These are phyloP conservation scores for Dictyostelium discoideum DNA, from an alignment of 78 protist genomes.

Conservation along the genomic window DNA sequence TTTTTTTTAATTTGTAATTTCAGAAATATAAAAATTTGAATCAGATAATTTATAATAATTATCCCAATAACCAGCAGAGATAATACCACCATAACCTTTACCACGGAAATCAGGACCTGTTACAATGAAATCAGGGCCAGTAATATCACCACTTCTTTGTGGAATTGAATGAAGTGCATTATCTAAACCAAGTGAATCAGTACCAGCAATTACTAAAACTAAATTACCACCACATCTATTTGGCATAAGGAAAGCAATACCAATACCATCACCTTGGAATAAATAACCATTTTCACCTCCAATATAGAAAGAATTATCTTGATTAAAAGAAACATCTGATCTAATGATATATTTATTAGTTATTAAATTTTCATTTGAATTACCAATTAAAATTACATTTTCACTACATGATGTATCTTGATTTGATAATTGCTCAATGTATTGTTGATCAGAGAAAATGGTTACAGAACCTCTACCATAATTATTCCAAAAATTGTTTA, in stretches of 20 bases:
- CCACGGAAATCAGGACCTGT: conserved; percentile 37
- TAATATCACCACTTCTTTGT: conserved; percentile 28
- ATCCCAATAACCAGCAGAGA: conserved; percentile 42
- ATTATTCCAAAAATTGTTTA: conserved; percentile 31
- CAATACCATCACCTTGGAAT: neutral
- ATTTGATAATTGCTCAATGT: neutral
- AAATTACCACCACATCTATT: conserved; percentile 37
- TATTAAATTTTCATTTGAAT: conserved; percentile 10
- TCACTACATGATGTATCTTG: neutral
- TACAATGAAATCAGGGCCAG: conserved; percentile 35
- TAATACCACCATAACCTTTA: conserved; percentile 51
- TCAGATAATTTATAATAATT: conserved; percentile 4
- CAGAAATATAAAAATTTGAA: neutral
- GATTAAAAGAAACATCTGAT: neutral
- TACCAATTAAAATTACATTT: conserved; percentile 47
- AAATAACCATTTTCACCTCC: neutral
- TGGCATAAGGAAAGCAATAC: conserved; percentile 39
- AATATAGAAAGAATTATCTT: neutral
- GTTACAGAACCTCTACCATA: conserved; percentile 33
- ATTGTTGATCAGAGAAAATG: conserved; percentile 26
- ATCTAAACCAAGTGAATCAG: conserved; percentile 6
- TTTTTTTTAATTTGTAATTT: neutral
- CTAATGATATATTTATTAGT: neutral
- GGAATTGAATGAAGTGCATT: conserved; percentile 37
- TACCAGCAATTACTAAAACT: conserved; percentile 33